Base-by-base conservation (phyloP, 768 basidiomycete species). In the Pulveroboletus sp. region DNA sequence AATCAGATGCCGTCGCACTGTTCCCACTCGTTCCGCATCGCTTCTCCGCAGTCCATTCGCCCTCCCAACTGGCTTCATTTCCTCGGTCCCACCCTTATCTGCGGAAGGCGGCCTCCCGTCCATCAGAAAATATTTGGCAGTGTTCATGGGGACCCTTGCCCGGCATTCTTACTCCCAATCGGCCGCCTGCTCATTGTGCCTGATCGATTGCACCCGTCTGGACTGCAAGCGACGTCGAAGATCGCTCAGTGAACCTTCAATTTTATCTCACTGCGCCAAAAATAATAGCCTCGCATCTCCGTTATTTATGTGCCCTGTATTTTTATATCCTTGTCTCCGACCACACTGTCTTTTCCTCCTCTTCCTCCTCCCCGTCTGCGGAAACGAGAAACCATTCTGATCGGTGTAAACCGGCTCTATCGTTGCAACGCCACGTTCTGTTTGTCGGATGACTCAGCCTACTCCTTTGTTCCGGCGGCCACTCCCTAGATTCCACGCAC, bases 21-120 rank as follows among this genome's bases (percentile, higher is more conserved):
- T 41, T 63, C 58, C 48, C 63, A 64, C 59, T 53, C 32, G 39
- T 37, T 20, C 37, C 34, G 24, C 48, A 48, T 40, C 45, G 52
- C 53, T 55, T 56, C 53, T 66, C 63, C 63, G 62, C 63, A 65
- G 60, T n/a, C n/a, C n/a, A n/a, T n/a, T n/a, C n/a, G n/a, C n/a
- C n/a, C n/a, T n/a, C n/a, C n/a, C n/a, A n/a, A n/a, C n/a, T n/a
- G n/a, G n/a, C n/a, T n/a, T n/a, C n/a, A n/a, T n/a, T n/a, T n/a
- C n/a, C n/a, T n/a, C n/a, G n/a, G n/a, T n/a, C n/a, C n/a, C n/a
- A n/a, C n/a, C n/a, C n/a, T n/a, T n/a, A n/a, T n/a, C n/a, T n/a
- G n/a, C n/a, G n/a, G n/a, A n/a, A n/a, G n/a, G n/a, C n/a, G n/a
- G n/a, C n/a, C n/a, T n/a, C n/a, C n/a, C n/a, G n/a, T n/a, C n/a